Evolutionary conservation across 2,329 filamentous ascomycete genomes (phyloP), one percentile per base, ranked within the genome.

Genomic region (Scytalidium sp.): DNA sequence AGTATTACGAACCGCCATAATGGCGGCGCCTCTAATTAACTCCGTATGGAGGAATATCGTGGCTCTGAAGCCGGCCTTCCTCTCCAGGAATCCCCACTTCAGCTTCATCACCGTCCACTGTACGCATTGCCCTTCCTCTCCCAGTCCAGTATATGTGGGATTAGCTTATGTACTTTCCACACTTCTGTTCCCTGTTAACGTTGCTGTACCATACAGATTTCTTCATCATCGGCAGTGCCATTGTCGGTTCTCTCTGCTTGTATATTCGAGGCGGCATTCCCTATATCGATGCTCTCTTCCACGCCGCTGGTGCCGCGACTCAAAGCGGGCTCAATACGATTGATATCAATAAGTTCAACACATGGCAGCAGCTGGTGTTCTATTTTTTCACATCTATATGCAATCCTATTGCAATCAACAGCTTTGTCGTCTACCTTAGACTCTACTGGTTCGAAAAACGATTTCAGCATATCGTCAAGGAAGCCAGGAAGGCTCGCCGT

Each of bases 371-470:
- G 70, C 67, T 89, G 40, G 76, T 88, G 45, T 71, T 95, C 21
- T 91, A 87, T 60, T 61, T 91, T 6, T 75, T 89, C 39, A 75
- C 86, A 3, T 85, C 90, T 75, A 60, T 90, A 11, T 84, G 86
- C 21, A 96, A 90, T 45, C 91, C 91, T 0, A 94, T 96, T 53
- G 85, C 88, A 43, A 85, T 96, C 60, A 84, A 96, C 63, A 83
- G 88, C 2, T 87, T 83, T 41, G 90, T 99, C 41, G 94, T 99
- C 7, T 93, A 96, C 60, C 78, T 97, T 13, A 87, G 94, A 21
- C 75, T 99, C 2, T 97, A 96, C 70, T 99, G 93, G 93, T 99
- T 99, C 65, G 92, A 99, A 70, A 96, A 95, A 69, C 83, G 92
- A 7, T 97, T 99, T 65, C 88, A 96, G 64, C 79, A 88, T 60